Evolutionary conservation across 192 early-diverging fungal genomes (phyloP).

Genomic region (Coemansia asiatica): DNA sequence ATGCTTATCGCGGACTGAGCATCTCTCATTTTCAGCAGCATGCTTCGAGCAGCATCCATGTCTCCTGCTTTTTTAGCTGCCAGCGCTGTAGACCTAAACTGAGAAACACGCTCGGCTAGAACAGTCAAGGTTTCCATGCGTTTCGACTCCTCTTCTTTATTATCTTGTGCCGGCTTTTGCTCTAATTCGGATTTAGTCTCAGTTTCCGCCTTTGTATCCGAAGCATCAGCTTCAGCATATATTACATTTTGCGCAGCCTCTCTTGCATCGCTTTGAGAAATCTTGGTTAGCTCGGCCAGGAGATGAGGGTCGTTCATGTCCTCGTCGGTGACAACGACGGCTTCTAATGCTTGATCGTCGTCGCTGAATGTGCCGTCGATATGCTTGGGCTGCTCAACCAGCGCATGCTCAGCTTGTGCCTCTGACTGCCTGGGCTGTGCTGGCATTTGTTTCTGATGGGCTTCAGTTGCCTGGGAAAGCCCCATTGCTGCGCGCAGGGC

Average conservation of each 20-base stretch:
- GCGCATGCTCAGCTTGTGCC: neutral
- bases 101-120: neutral
- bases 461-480: neutral
- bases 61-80: slow-evolving; percentile 30
- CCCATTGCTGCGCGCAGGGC: slow-evolving; percentile 45
- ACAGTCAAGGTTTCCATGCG: neutral
- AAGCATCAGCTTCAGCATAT: neutral
- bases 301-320: slow-evolving; percentile 48
- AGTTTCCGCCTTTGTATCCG: neutral
- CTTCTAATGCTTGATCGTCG: slow-evolving; percentile 20
- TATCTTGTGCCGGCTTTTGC: neutral
- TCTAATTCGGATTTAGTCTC: neutral
- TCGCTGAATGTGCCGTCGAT: slow-evolving; percentile 4
- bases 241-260: neutral
- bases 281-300: slow-evolving; percentile 29
- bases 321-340: slow-evolving; percentile 33
- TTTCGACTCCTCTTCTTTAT: neutral
- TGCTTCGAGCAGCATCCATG: slow-evolving; percentile 26
- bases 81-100: slow-evolving; percentile 33
- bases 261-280: neutral
- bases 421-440: neutral
- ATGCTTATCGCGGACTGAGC: slow-evolving; percentile 16
- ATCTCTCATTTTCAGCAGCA: slow-evolving; percentile 36
- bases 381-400: neutral
- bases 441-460: neutral